Evolutionary conservation across 2,329 filamentous ascomycete species (phyloP).

Genomic region (Zarea fungicola): DNA sequence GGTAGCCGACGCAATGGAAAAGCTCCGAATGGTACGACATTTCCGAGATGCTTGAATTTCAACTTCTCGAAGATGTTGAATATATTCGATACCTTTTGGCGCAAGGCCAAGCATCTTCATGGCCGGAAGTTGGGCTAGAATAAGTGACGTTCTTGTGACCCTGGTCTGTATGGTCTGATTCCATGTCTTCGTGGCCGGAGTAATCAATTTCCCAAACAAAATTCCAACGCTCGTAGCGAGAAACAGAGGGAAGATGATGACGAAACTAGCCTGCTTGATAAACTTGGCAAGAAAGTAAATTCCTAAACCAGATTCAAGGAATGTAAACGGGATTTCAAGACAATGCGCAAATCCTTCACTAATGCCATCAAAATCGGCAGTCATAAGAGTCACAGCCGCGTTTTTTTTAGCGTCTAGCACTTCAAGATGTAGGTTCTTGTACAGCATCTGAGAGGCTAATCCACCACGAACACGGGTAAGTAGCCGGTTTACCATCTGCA

Average conservation of each 20-base stretch:
- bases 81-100: background rate
- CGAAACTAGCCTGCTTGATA: background rate
- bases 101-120: conserved; percentile 6
- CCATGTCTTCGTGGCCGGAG: background rate
- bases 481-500: background rate
- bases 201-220: background rate
- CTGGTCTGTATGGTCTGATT: background rate
- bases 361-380: background rate
- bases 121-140: background rate
- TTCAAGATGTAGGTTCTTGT: background rate
- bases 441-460: background rate
- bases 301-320: background rate
- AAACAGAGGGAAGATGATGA: background rate
- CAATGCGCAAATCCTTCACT: background rate
- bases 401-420: background rate
- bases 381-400: background rate
- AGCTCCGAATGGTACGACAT: background rate
- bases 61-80: background rate
- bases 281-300: background rate
- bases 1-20: background rate
- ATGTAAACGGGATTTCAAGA: background rate
- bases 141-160: background rate
- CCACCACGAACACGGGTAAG: background rate
- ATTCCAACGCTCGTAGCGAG: background rate
- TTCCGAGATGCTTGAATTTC: background rate